phyloP scores from a whole-genome alignment of 257 asterid species.

The Cordia subcordata region DNA sequence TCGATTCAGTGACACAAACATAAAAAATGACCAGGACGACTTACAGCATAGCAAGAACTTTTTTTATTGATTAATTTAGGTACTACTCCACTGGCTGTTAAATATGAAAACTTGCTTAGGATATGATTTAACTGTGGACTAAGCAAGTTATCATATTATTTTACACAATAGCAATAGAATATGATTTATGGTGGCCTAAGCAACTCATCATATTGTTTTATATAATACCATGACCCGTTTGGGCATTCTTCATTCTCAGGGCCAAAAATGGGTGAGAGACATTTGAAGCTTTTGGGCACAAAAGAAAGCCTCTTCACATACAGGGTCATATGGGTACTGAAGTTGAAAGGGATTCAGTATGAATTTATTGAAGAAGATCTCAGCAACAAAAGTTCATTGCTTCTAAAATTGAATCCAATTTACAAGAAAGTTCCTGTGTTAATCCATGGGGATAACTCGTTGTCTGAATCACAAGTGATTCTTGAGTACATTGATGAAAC shows the following conservation, averaged over 20 bases:
- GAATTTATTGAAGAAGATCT: constrained; percentile 16
- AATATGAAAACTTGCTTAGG: too few species aligned
- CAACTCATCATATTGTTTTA: too few species aligned
- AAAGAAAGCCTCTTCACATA: constrained; percentile 9
- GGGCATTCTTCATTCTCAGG: neutral
- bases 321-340: constrained; percentile 10
- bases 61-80: too few species aligned
- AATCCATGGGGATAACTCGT: constrained; percentile 5
- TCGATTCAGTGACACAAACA: too few species aligned
- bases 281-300: constrained; percentile 5
- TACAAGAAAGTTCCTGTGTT: constrained; percentile 19
- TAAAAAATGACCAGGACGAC: too few species aligned
- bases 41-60: too few species aligned
- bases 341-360: constrained; percentile 7
- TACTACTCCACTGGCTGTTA: too few species aligned
- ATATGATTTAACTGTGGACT: too few species aligned
- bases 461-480: constrained; percentile 15
- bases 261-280: neutral
- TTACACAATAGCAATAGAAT: too few species aligned
- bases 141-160: too few species aligned
- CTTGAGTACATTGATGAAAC: constrained; percentile 17
- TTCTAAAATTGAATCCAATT: constrained; percentile 15
- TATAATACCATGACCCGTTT: neutral
- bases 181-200: too few species aligned
- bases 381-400: constrained; percentile 8